A percentile compares a stretch with the other conserved stretches of the same genome.
Conservation (phyloP, 495 filamentous ascomycete species). For the Talaromyces thailandensis region DNA sequence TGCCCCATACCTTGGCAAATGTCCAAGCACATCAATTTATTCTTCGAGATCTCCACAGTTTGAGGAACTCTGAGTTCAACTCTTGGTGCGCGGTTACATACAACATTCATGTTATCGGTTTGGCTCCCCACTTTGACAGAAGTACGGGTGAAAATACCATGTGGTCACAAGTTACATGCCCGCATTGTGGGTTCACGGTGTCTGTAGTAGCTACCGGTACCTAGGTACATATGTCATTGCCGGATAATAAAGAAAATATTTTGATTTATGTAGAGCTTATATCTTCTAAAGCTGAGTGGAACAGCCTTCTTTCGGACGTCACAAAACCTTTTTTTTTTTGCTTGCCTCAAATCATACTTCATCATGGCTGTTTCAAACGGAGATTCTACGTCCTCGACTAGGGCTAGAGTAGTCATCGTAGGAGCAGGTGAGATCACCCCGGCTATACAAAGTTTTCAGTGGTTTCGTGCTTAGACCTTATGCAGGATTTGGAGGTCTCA, state of each 20-base stretch:
- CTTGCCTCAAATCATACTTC: background rate
- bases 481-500: constrained; percentile 52
- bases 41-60: background rate
- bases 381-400: constrained; percentile 14
- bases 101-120: background rate
- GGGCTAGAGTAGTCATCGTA: constrained; percentile 50
- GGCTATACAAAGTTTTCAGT: background rate
- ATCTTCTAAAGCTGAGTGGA: background rate
- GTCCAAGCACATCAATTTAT: background rate
- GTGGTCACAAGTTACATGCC: background rate
- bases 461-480: background rate
- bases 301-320: background rate
- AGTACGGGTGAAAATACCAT: background rate
- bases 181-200: background rate
- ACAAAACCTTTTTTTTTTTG: background rate
- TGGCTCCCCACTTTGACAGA: background rate
- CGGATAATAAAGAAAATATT: background rate
- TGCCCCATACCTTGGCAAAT: background rate
- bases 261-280: background rate
- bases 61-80: background rate
- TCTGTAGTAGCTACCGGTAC: background rate
- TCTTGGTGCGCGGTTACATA: background rate
- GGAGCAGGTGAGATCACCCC: constrained; percentile 23
- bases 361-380: background rate
- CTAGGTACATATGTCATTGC: background rate